Percentiles rank a stretch among this genome's conserved stretches.
Evolutionary conservation across 345 rosid genomes (phyloP).

Genomic region (Heritiera fomes): DNA sequence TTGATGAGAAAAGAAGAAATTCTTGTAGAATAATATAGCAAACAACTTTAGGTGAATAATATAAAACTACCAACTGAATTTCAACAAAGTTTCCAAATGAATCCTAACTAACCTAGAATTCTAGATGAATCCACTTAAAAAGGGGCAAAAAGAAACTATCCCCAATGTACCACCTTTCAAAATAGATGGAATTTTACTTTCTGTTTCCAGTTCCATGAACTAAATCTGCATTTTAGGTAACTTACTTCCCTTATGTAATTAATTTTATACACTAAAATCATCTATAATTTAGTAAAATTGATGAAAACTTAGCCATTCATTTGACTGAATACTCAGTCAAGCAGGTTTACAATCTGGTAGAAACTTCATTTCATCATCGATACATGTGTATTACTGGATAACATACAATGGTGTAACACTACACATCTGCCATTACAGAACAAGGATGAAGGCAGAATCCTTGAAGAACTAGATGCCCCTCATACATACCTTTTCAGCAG

Average conservation of each 20-base stretch:
- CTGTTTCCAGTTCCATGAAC: not conserved
- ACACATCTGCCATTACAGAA: not conserved
- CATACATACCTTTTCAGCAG: constrained; percentile 81
- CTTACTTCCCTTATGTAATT: not conserved
- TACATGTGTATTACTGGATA: not conserved
- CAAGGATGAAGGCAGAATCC: not conserved
- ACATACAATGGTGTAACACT: not conserved
- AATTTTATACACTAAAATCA: not conserved
- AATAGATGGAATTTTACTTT: not conserved
- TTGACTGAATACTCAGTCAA: constrained; percentile 7
- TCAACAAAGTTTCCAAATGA: not conserved
- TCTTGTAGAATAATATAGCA: not conserved
- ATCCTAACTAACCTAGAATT: not conserved
- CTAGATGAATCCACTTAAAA: too few species aligned
- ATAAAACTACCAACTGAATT: not conserved
- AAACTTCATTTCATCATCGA: not conserved
- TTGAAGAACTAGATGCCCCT: constrained; percentile 2
- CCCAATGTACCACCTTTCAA: not conserved
- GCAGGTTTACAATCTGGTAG: not conserved
- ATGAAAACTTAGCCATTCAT: not conserved
- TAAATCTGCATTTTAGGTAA: not conserved
- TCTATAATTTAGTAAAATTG: not conserved
- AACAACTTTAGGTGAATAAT: not conserved
- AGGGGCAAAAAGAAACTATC: not conserved
- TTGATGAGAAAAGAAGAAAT: not conserved